These are phyloP conservation scores for Besnoitia besnoiti DNA, from an alignment of 169 alveolate species.

Conservation along the genomic window DNA sequence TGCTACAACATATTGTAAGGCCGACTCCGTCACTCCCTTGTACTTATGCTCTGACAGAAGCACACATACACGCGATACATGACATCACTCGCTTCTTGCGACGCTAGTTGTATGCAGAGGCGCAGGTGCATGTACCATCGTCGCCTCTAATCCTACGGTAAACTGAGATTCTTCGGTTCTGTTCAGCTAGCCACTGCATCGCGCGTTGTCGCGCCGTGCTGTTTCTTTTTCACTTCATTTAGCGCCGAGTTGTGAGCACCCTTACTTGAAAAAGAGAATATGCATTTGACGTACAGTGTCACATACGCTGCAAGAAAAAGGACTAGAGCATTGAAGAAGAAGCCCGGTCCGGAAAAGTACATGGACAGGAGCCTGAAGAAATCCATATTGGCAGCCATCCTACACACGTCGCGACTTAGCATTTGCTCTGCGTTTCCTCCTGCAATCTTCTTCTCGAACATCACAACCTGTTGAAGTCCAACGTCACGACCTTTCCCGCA, in stretches of 20 bases:
- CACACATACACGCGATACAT: not conserved
- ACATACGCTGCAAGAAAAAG: slow-evolving; percentile 65
- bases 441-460: slow-evolving; percentile 68
- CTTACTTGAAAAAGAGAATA: slow-evolving; percentile 61
- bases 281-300: slow-evolving; percentile 60
- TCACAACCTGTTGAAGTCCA: slow-evolving; percentile 65
- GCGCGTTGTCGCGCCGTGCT: no score
- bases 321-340: slow-evolving; percentile 54
- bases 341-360: slow-evolving; percentile 67
- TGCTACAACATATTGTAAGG: slow-evolving; percentile 63
- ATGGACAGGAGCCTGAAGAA: slow-evolving; percentile 64
- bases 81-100: no score
- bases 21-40: slow-evolving; percentile 63
- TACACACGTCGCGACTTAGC: slow-evolving; percentile 61
- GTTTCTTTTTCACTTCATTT: no score
- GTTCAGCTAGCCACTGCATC: no score
- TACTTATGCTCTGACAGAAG: slow-evolving; percentile 53
- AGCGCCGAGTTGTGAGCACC: no score
- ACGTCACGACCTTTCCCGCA: slow-evolving; percentile 71
- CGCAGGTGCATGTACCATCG: no score
- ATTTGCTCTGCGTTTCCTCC: slow-evolving; percentile 69
- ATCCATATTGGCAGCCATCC: slow-evolving; percentile 64
- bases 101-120: no score
- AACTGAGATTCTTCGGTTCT: no score
- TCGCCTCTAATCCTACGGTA: no score